Evolutionary conservation across 1,284 basidiomycete genomes (phyloP), one percentile per base, ranked within the genome.

Genomic region (Fomes fomentarius): DNA sequence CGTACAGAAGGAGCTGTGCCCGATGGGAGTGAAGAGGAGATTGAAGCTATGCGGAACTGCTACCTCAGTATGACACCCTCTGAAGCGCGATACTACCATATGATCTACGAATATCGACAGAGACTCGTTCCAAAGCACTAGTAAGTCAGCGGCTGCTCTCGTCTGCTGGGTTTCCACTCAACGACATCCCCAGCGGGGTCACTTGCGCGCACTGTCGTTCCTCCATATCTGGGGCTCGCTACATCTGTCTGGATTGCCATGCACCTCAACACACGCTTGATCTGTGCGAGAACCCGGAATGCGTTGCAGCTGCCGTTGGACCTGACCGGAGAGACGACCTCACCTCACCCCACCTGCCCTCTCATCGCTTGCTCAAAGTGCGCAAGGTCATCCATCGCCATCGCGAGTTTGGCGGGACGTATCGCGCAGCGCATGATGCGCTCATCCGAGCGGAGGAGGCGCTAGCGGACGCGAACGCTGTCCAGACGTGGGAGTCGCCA

Each of bases 171-270:
- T 48, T 31, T 26, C 33, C 24, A 3, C 17, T n/a, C 26, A 25
- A n/a, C 17, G 1, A 15, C 14, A 11, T n/a, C 24, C 39, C 28
- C 30, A 69, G 66, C 38, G 59, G 60, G 11, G 54, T 63, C 21
- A 46, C 38, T 12, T 69, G 67, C 48, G 60, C 58, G n/a, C 54
- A 58, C 25, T 69, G 67, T 37, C 54, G 58, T 2, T 31, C 50
- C 0, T 58, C 47, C 6, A 53, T 66, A 7, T 58, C 51, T 30
- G 66, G 65, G 2, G 42, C 64, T 6, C 66, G 66, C 11, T 55
- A 63, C 19, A 56, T 68, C 33, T 69, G 67, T 47, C 54, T 69
- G 3, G 65, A 67, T 54, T 69, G 67, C 41, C 54, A 55, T 15
- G 19, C 46, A 4, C 41, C 44, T 37, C 47, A 43, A 19, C 59